Base-by-base conservation (phyloP, 805 yeast species). In the Yamadazyma olivae region DNA sequence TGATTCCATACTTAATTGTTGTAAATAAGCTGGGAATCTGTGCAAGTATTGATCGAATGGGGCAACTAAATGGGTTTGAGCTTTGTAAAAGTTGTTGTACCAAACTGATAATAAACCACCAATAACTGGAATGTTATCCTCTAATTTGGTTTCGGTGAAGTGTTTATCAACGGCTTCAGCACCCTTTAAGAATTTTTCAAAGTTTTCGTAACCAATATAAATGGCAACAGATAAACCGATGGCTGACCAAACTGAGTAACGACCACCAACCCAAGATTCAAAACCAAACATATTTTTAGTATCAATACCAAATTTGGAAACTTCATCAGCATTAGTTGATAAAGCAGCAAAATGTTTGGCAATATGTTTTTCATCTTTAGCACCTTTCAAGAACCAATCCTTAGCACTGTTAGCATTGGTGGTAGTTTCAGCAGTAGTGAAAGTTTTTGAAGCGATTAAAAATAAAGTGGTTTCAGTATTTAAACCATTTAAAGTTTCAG, bases 241-340 rank as follows among this genome's bases (percentile, higher is more conserved):
- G 46, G 99, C 95, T 28, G 96, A 86, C 99, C 99, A 93, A 44
- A 93, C 99, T n/a, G 99, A 93, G 81, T 93, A 93, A 69, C 99
- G 84, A 61, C 99, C 99, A 59, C 99, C 99, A 48, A 93, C 99
- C 99, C 99, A 93, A 70, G 72, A 83, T 65, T 90, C 96, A 57
- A 93, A 93, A 46, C 95, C 98, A 67, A 93, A 93, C 99, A 93
- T 93, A 76, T 93, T 93, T 64, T 80, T 83, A 61, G 96, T 80
- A 72, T 93, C 98, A 51, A 93, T 93, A 58, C 99, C 99, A 56
- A 93, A 93, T 70, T 87, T 85, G 55, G 82, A 75, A 46, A 93
- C 99, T 67, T 85, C 97, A 35, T 66, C 68, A 43, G 87, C 95
- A 64, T 93, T 93, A 46, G 99, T 93, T 44, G 96, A 87, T 50